Conservation (phyloP, 345 rosid genomes). For the Geranium rotundifolium region DNA sequence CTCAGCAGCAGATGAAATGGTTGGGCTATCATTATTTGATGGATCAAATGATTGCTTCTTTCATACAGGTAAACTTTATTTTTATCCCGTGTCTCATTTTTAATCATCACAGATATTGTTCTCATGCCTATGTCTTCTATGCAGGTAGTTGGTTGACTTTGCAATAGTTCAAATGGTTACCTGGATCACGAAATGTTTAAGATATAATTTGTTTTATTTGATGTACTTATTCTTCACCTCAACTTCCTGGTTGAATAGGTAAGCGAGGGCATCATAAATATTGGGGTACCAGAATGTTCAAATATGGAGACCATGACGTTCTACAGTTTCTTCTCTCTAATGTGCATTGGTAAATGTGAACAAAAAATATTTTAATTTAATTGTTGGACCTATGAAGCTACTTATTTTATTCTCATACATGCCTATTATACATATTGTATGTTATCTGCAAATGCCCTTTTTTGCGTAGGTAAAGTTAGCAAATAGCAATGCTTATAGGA, state of each 20-base stretch:
- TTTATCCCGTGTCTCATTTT: background rate
- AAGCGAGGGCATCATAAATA: constrained; percentile 89
- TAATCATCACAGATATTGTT: background rate
- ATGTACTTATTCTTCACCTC: constrained; percentile 3
- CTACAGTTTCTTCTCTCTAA: constrained; percentile 83
- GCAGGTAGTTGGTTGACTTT: too few relatives aligned
- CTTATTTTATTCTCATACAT: background rate
- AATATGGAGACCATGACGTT: constrained; percentile 84
- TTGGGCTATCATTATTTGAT: constrained; percentile 78
- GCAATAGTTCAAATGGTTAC: too few relatives aligned
- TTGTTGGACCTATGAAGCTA: constrained; percentile 1
- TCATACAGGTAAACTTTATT: constrained; percentile 55
- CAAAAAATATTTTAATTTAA: constrained; percentile 1
- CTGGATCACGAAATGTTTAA: too few relatives aligned
- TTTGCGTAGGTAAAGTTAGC: constrained; percentile 10
- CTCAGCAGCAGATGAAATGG: constrained; percentile 97
- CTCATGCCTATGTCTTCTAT: background rate
- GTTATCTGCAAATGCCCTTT: background rate
- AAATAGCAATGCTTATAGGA: constrained; percentile 11
- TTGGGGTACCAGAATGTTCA: constrained; percentile 99
- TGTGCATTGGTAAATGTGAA: constrained; percentile 68
- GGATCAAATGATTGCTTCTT: constrained; percentile 98
- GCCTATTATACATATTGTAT: background rate
- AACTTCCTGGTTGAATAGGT: constrained; percentile 33
- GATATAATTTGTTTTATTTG: background rate